phyloP scores from a whole-genome alignment of 495 filamentous ascomycete species.

The Xanthoparmelia taractica region DNA sequence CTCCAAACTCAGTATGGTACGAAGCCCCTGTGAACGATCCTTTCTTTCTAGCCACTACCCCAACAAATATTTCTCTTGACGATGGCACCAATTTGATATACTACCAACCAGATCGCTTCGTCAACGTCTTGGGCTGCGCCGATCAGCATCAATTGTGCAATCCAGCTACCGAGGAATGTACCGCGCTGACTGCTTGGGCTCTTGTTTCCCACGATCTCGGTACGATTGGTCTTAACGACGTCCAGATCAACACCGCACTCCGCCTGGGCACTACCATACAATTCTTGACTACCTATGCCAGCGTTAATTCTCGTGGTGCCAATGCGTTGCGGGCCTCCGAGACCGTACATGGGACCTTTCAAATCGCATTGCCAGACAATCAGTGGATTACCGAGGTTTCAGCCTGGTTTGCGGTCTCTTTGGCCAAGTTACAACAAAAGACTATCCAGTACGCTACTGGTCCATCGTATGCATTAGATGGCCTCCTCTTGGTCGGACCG shows the following conservation, averaged over 20 bases:
- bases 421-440: conserved; percentile 28
- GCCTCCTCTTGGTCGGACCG: not conserved
- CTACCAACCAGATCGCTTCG: conserved; percentile 17
- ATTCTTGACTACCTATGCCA: conserved; percentile 34
- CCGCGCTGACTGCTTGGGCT: not conserved
- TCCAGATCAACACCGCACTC: conserved; percentile 41
- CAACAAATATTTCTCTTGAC: not conserved
- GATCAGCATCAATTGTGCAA: conserved; percentile 33
- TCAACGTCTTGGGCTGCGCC: conserved; percentile 25
- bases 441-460: conserved; percentile 27
- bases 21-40: conserved; percentile 25
- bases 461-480: conserved; percentile 12
- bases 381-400: conserved; percentile 33
- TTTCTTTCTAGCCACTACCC: conserved; percentile 24
- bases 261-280: conserved; percentile 28
- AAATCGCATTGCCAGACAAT: conserved; percentile 27
- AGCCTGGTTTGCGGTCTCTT: conserved; percentile 25
- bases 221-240: conserved; percentile 38
- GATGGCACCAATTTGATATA: conserved; percentile 10
- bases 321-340: conserved; percentile 26
- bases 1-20: conserved; percentile 27
- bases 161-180: conserved; percentile 20
- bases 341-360: conserved; percentile 14
- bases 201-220: conserved; percentile 32
- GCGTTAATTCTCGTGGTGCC: conserved; percentile 29